Evolutionary conservation across 192 early-diverging fungal species (phyloP), one percentile per base, ranked within the genome.

Genomic region (Gorgonomyces haynaldii): DNA sequence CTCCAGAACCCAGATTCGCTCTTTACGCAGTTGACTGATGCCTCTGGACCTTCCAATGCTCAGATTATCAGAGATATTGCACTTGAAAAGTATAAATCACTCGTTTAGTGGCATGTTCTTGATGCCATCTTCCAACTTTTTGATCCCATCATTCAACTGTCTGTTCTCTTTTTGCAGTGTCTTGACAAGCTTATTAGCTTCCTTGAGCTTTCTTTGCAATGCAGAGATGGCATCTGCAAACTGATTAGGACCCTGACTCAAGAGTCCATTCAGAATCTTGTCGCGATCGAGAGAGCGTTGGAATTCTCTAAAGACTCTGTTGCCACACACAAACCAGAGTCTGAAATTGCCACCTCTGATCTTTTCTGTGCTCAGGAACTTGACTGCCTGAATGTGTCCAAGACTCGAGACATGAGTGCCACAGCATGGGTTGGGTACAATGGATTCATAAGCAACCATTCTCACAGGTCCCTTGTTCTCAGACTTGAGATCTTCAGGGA

Each of bases 391-490:
- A 22, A 86, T 63, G 31, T 83, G 67, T n/a, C 70, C 66, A 12
- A 77, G 65, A 7, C 48, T 61, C 1, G 50, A 46, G 32, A 81
- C 69, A 38, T 84, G 82, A 4, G 84, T 86, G 17, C 84, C 84
- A 42, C 84, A 86, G 58, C 84, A 86, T 12, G 81, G 76, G 39
- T 80, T 80, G 24, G 52, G 57, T 35, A 78, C 75, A 9, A 82
- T 17, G 6, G 55, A 62, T n/a, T 54, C 59, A 35, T 79, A 73
- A 9, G 43, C 50, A 23, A 72, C 60, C 30, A 68, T 70, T 25
- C 74, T 59, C 27, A 78, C 60, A 2, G 65, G 53, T 1, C 56
- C 56, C n/a, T n/a, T n/a, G n/a, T n/a, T n/a, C n/a, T n/a, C n/a
- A 3, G 58, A 65, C 3, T 52, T 44, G 35, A 72, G 55, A 49